Percentiles rank a stretch among this genome's conserved stretches.
These are phyloP conservation scores for Aspergillus intermedius DNA, from an alignment of 2,329 filamentous ascomycete genomes.

Conservation along the genomic window DNA sequence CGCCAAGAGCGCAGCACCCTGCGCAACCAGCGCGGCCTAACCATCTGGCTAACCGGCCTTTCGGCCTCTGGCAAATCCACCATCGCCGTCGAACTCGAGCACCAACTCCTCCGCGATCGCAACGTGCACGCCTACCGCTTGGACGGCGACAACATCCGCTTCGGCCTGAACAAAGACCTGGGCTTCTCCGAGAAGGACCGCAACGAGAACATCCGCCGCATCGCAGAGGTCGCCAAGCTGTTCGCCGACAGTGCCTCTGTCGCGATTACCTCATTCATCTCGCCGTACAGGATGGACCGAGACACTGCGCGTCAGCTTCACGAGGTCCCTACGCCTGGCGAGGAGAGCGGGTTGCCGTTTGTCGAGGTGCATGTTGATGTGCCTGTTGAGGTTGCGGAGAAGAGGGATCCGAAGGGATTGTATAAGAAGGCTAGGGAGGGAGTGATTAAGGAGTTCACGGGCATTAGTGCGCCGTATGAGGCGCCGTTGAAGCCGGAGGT, in stretches of 20 bases:
- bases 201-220: slow-evolving; percentile 95
- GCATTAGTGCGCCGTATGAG: slow-evolving; percentile 92
- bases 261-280: slow-evolving; percentile 94
- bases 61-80: slow-evolving; percentile 96
- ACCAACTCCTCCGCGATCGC: slow-evolving; percentile 72
- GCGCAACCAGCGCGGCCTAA: slow-evolving; percentile 82
- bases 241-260: slow-evolving; percentile 87
- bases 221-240: slow-evolving; percentile 92
- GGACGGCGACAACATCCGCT: slow-evolving; percentile 96
- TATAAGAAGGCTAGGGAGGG: slow-evolving; percentile 96
- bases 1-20: slow-evolving; percentile 35
- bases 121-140: slow-evolving; percentile 81
- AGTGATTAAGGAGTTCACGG: slow-evolving; percentile 95
- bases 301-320: slow-evolving; percentile 76
- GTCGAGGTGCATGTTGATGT: slow-evolving; percentile 93
- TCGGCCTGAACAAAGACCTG: slow-evolving; percentile 95
- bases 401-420: slow-evolving; percentile 92
- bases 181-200: slow-evolving; percentile 89
- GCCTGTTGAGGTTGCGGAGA: slow-evolving; percentile 82
- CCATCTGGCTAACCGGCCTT: slow-evolving; percentile 96
- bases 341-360: slow-evolving; percentile 67
- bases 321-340: slow-evolving; percentile 51
- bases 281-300: slow-evolving; percentile 83
- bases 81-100: slow-evolving; percentile 91
- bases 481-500: slow-evolving; percentile 80